phyloP scores from a whole-genome alignment of 495 filamentous ascomycete genomes.

The Neurospora hispaniola region DNA sequence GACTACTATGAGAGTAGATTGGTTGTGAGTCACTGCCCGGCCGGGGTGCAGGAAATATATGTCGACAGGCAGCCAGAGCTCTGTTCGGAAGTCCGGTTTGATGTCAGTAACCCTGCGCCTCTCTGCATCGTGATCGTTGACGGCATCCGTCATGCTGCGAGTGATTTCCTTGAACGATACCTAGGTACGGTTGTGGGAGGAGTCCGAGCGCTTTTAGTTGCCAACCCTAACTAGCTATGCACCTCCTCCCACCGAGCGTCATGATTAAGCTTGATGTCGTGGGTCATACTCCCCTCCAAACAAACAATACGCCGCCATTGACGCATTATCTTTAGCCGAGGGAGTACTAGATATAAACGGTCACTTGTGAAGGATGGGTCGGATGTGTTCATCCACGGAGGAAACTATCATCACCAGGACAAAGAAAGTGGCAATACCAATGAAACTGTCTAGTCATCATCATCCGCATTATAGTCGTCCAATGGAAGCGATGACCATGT shows the following conservation, averaged over 20 bases:
- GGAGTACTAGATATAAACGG: background rate
- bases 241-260: background rate
- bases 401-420: background rate
- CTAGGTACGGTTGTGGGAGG: background rate
- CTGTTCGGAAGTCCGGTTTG: background rate
- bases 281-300: background rate
- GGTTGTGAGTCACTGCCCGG: background rate
- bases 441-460: background rate
- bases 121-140: background rate
- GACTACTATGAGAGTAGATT: background rate
- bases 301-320: background rate
- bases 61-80: background rate
- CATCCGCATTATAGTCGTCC: background rate
- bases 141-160: background rate
- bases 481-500: background rate
- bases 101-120: background rate
- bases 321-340: background rate
- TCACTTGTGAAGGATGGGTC: background rate
- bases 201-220: background rate
- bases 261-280: background rate
- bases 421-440: background rate
- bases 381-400: background rate
- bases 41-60: background rate
- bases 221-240: background rate
- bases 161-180: background rate